Base-by-base conservation (phyloP, 441 rosid species). In the Flueggea neowawraea region DNA sequence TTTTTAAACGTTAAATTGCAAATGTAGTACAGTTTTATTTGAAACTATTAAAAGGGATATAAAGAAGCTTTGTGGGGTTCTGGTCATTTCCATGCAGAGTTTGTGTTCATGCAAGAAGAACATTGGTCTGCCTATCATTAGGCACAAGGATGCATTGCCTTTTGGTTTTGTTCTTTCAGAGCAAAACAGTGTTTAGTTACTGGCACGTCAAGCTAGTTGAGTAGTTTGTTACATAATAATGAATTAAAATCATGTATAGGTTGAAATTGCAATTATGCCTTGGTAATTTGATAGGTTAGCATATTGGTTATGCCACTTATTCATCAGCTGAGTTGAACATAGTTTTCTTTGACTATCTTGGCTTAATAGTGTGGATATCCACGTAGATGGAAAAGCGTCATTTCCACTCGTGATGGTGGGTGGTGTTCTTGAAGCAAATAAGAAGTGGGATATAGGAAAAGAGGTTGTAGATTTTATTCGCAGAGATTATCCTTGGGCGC, bases 321-420 rank as follows among this genome's bases (percentile, higher is more conserved):
- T 22, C 28, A 22, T 1, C 28, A 22, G 28, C 1, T 22, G 28
- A 22, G 28, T 22, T 22, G 28, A 2, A 22, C 28, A 22, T 22
- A 22, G 28, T 22, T 22, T 22, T 22, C 28, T 22, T 22, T 22
- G 28, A 22, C 28, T 12, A 14, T 51, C 54, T 51, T 51, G 6
- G 8, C 15, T 16, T 6, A 16, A 8, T 56, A 45, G 8, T 65
- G 71, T 52, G 58, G 39, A 54, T 16, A 28, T 33, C 50, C 8
- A 68, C 70, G 74, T 82, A 87, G 90, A 87, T 75, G 83, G 83
- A 68, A 83, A 74, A 41, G 76, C 67, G 62, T 63, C 77, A 22
- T 83, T 87, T 57, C 91, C 91, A 48, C 84, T 87, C 16, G 89
- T 87, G 66, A 84, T 87, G 91, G 95, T 87, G 62, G 95, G 95